Evolutionary conservation across 1,139 yeast genomes (phyloP), one percentile per base, ranked within the genome.

Genomic region (Arxiozyma telluris): DNA sequence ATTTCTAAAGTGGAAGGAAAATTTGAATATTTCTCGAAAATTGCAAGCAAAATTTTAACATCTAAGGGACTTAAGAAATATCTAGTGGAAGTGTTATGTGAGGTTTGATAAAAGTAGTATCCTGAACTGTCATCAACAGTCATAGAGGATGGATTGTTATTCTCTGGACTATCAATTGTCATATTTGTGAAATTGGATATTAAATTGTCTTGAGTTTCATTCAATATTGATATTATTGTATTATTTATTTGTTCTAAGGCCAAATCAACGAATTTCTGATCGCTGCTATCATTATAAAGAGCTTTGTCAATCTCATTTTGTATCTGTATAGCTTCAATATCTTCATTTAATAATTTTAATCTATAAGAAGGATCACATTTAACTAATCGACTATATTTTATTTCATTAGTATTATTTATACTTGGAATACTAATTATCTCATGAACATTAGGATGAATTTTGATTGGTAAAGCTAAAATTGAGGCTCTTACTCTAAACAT

Each of bases 31-130:
- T 76, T 74, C 6, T 81, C 82, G 69, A 80, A 89, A 6, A 84
- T 78, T 0, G 81, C 69, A 57, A 81, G 79, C 57, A 93, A 72
- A 15, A 93, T 82, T 56, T 84, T 84, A 50, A 87, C 79, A 64
- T 93, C 98, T 50, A 93, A 72, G 1, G 91, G 83, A 0, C 96
- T 82, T 23, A 91, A 72, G 46, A 87, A 85, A 67, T 74, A 89
- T 51, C 62, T 61, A 6, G 84, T 77, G 4, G 81, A 74, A 0
- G 93, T 77, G 59, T 81, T 80, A 68, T 84, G 85, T 0, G 84
- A 83, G 0, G 96, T 84, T 64, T 89, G 91, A 65, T 84, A 88
- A 62, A 81, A 84, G 64, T 76, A 80, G 62, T 70, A 79, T 44
- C 49, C 34, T 2, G 34, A 11, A 1, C 23, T 22, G 27, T 20